phyloP scores from a whole-genome alignment of 148 eudicot genomes.

The Pouteria glomerata region DNA sequence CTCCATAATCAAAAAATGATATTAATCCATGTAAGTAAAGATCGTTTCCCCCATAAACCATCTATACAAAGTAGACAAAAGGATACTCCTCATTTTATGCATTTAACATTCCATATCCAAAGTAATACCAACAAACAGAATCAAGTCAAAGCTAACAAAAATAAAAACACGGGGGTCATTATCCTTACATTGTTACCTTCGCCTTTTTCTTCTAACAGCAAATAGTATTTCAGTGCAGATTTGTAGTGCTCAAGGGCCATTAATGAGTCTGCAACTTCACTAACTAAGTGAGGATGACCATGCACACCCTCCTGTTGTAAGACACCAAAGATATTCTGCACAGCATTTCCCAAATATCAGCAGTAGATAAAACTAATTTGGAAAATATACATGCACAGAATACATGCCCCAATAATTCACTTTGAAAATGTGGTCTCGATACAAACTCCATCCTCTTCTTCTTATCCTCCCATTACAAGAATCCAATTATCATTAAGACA shows the following conservation, averaged over 20 bases:
- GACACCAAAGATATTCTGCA: conserved; percentile 58
- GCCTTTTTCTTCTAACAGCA: conserved; percentile 49
- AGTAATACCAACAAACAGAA: not conserved
- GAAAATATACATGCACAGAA: not conserved
- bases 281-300: conserved; percentile 38
- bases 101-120: too few relatives aligned
- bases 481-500: not conserved
- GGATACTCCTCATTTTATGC: not conserved
- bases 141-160: not conserved
- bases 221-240: conserved; percentile 71
- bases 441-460: not conserved
- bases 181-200: conserved; percentile 38
- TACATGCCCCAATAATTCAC: not conserved
- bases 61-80: not conserved
- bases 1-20: too few relatives aligned
- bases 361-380: not conserved
- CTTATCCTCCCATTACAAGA: not conserved
- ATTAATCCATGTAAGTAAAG: too few relatives aligned
- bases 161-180: not conserved
- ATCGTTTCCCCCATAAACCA: too few relatives aligned
- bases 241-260: conserved; percentile 46
- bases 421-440: not conserved
- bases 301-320: conserved; percentile 34
- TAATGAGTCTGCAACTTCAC: conserved; percentile 61
- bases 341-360: conserved; percentile 25